Evolutionary conservation across 441 rosid species (phyloP).

Genomic region (Pelargonium fulgidum): DNA sequence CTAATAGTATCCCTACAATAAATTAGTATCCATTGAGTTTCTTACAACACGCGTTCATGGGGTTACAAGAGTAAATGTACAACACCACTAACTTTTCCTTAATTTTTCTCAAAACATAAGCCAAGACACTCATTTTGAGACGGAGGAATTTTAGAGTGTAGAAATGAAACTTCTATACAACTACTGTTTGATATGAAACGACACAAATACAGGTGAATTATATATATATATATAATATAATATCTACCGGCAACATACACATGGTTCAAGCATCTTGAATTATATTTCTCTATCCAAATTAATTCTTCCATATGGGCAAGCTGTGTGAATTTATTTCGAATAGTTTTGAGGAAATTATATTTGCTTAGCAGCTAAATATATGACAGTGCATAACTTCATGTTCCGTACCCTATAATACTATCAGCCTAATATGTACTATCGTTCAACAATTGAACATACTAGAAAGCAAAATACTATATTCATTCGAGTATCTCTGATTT

Average conservation of each 20-base stretch:
- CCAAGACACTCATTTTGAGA: too few species aligned
- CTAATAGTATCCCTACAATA: too few species aligned
- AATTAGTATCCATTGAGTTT: too few species aligned
- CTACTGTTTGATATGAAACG: background rate
- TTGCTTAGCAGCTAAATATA: background rate
- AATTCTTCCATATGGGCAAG: background rate
- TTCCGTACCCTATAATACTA: background rate
- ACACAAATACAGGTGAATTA: background rate
- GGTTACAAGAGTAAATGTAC: too few species aligned
- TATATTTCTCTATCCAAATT: background rate
- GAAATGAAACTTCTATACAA: background rate
- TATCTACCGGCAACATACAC: background rate
- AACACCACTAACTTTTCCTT: too few species aligned
- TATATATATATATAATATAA: background rate
- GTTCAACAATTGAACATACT: background rate
- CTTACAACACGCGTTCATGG: too few species aligned
- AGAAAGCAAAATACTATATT: background rate
- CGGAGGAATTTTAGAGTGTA: background rate
- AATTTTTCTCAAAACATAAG: too few species aligned
- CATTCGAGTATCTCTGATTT: background rate
- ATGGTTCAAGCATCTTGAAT: background rate
- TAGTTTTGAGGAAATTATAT: background rate
- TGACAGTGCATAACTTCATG: background rate
- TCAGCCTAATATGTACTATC: too few species aligned
- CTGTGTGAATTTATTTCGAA: background rate